phyloP scores from a whole-genome alignment of 75 land plant species.

The Sequoiadendron giganteum region DNA sequence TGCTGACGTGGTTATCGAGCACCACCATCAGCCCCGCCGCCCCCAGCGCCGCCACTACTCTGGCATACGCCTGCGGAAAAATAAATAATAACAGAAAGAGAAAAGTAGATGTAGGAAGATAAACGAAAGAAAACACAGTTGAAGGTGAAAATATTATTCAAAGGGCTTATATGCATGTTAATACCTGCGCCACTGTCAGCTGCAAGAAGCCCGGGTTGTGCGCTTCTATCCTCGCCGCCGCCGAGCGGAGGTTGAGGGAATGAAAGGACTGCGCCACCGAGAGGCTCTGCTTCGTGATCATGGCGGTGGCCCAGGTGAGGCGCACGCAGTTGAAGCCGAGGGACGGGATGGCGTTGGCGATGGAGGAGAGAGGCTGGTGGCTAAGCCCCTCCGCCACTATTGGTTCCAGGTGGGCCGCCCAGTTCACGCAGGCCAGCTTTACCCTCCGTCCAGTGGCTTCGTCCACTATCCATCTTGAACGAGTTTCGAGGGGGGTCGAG shows the following conservation, averaged over 20 bases:
- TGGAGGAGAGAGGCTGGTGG: conserved; percentile 19
- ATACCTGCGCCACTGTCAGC: conserved; percentile 1
- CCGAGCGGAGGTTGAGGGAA: conserved; percentile 19
- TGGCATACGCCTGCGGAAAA: background rate
- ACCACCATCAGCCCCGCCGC: conserved; percentile 21
- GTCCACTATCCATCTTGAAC: conserved; percentile 28
- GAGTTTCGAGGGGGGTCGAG: conserved; percentile 27
- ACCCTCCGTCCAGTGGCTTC: conserved; percentile 21
- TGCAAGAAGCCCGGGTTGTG: conserved; percentile 42
- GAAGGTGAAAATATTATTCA: no score
- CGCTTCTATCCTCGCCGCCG: conserved; percentile 16
- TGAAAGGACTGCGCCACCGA: background rate
- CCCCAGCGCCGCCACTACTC: conserved; percentile 11
- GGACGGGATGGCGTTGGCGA: conserved; percentile 15
- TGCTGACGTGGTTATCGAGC: conserved; percentile 39
- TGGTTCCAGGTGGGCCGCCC: conserved; percentile 45
- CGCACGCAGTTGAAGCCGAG: conserved; percentile 55
- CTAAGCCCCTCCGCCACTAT: conserved; percentile 39
- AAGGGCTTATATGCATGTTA: no score
- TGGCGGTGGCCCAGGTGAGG: conserved; percentile 34
- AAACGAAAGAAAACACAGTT: no score
- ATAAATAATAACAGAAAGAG: no score
- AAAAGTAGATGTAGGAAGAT: no score
- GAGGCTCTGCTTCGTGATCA: conserved; percentile 10
- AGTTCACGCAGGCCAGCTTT: conserved; percentile 46